These are phyloP conservation scores for Microstroma glucosiphilum DNA, from an alignment of 1,284 basidiomycete species.

Conservation along the genomic window DNA sequence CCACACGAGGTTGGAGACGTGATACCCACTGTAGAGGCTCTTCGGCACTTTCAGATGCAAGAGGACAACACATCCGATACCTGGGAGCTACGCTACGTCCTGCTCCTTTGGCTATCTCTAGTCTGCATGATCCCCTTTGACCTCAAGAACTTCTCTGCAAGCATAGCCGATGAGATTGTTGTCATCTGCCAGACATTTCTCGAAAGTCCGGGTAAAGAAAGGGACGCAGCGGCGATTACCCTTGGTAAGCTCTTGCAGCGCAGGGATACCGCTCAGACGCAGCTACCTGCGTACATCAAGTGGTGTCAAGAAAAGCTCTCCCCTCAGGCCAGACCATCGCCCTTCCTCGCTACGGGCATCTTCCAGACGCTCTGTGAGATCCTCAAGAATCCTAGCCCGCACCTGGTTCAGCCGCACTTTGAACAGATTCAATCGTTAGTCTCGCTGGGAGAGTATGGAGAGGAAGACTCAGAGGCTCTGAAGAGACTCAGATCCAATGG, in stretches of 20 bases:
- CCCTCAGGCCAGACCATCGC: constrained; percentile 45
- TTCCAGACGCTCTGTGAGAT: constrained; percentile 70
- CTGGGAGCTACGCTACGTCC: constrained; percentile 78
- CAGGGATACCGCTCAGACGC: constrained; percentile 6
- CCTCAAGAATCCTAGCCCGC: constrained; percentile 57
- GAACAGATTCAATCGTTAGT: constrained; percentile 20
- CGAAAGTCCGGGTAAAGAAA: constrained; percentile 67
- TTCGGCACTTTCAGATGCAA: constrained; percentile 51
- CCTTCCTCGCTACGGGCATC: constrained; percentile 61
- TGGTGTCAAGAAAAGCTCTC: constrained; percentile 51
- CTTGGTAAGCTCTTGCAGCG: constrained; percentile 71
- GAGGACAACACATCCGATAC: constrained; percentile 34
- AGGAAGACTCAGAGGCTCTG: constrained; percentile 26
- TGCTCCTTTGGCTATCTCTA: constrained; percentile 86
- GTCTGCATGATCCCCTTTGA: constrained; percentile 92
- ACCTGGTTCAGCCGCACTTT: constrained; percentile 22
- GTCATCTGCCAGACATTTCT: constrained; percentile 62
- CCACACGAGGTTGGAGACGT: constrained; percentile 82
- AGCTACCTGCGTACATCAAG: constrained; percentile 8
- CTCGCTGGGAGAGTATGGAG: constrained; percentile 7
- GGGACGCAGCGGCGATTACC: constrained; percentile 68
- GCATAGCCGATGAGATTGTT: constrained; percentile 58
- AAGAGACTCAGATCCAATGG: constrained; percentile 21
- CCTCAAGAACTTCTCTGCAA: constrained; percentile 66
- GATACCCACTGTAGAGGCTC: constrained; percentile 65